phyloP scores from a whole-genome alignment of 2,329 filamentous ascomycete genomes.

The Xylariales sp. region DNA sequence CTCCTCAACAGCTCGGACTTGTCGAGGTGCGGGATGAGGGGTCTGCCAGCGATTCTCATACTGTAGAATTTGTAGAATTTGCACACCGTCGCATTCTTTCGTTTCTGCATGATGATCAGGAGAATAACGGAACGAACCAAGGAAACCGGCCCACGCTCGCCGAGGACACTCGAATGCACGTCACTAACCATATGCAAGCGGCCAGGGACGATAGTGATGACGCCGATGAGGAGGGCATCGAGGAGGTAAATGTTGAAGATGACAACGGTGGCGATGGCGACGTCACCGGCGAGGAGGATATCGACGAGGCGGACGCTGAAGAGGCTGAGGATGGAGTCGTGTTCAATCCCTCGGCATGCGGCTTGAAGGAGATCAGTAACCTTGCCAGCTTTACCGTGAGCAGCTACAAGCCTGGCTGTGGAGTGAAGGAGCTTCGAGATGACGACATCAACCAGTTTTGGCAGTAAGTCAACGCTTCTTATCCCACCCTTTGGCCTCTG shows the following conservation, averaged over 20 bases:
- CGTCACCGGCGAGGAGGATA: constrained; percentile 22
- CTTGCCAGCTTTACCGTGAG: constrained; percentile 80
- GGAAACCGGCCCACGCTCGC: too few relatives aligned
- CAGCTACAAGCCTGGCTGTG: constrained; percentile 75
- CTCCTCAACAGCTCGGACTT: background rate
- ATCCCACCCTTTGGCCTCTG: background rate
- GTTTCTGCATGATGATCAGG: constrained; percentile 14
- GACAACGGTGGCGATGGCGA: constrained; percentile 18
- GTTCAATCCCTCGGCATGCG: constrained; percentile 50
- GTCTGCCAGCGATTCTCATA: too few relatives aligned
- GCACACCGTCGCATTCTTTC: background rate
- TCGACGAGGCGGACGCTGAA: constrained; percentile 28
- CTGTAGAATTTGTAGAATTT: too few relatives aligned
- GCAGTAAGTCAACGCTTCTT: constrained; percentile 54
- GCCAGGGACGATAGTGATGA: constrained; percentile 13
- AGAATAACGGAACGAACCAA: constrained; percentile 18
- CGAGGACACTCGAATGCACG: too few relatives aligned
- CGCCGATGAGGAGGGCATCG: constrained; percentile 20
- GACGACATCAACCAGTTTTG: constrained; percentile 72
- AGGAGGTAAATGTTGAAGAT: constrained; percentile 25
- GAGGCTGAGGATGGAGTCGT: constrained; percentile 30
- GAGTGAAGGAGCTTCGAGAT: constrained; percentile 69
- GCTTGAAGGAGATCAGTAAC: constrained; percentile 80
- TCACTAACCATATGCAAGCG: constrained; percentile 12
- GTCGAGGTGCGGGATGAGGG: constrained; percentile 2